Base-by-base conservation (phyloP, 2,329 filamentous ascomycete genomes). In the Zymoseptoria passerinii region DNA sequence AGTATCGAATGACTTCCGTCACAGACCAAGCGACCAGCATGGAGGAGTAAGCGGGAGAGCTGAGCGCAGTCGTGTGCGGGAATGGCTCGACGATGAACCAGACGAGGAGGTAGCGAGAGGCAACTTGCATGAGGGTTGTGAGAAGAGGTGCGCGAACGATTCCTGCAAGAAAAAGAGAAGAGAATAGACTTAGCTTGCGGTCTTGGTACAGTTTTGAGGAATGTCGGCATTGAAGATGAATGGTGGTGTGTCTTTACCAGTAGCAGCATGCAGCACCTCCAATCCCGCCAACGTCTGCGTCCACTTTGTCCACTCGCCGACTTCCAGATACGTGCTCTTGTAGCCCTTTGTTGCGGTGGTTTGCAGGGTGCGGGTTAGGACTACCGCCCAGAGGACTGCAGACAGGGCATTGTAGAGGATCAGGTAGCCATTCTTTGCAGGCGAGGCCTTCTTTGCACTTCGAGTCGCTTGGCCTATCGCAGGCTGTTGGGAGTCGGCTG, bases 1-100 rank as follows among this genome's bases (percentile, higher is more conserved):
- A 83, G 81, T 99, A 99, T 56, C 94, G 87, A 68, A 96, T 87
- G 55, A 96, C 88, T 77, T 99, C 94, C 61, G 94, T 96, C 59
- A 90, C 74, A 63, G 85, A 87, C 92, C 94, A 97, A 29, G 94
- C 92, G 57, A 87, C 70, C 59, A 97, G 81, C 89, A 95, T 90
- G 67, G 81, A 82, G 65, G 84, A 79, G 79, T 92, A 95, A 57
- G 81, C 83, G 19, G 81, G 76, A 62, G 79, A 83, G 54, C 76
- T 55, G 28, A 49, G 59, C 60, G 71, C 67, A 1, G 84, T 83
- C 55, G 87, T 81, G 57, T 78, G 75, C 8, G 88, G 89, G 77
- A 92, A 96, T 48, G 81, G 79, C 70, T 85, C 81, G 69, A 90
- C 85, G 62, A 97, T 81, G 66, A 83, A 86, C 90, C 92, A 96